Conservation (phyloP, 345 rosid species). For the Linum lewisii region DNA sequence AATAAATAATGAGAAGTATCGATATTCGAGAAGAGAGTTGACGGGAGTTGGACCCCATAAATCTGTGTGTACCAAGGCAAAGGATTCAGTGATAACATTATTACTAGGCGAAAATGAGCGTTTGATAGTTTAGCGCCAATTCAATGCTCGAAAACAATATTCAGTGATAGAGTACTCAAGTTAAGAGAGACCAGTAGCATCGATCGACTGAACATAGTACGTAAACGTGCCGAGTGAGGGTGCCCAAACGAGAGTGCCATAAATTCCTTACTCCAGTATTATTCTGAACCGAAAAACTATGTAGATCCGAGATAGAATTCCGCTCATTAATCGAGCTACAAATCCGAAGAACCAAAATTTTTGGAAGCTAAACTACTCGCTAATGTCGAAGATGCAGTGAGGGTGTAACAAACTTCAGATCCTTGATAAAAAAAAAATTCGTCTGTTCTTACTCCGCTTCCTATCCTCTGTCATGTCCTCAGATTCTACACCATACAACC, state of each 20-base stretch:
- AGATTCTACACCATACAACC: not conserved
- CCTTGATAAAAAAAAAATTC: not conserved
- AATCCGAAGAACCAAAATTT: no score
- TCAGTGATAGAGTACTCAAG: not conserved
- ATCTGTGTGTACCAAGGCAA: not conserved
- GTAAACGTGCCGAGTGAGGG: no score
- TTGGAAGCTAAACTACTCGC: not conserved
- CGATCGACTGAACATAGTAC: no score
- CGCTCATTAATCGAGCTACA: no score
- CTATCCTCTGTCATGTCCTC: not conserved
- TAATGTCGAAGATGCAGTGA: not conserved
- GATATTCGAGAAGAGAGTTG: not conserved
- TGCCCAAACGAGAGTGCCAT: no score
- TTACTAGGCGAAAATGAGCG: not conserved
- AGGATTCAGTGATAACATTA: not conserved
- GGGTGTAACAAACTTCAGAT: not conserved
- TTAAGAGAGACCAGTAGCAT: not conserved
- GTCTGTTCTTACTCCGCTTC: not conserved
- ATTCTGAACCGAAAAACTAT: no score
- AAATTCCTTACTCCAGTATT: no score
- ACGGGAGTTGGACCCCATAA: not conserved
- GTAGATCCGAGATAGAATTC: no score
- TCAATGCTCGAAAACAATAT: not conserved
- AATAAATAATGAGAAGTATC: no score
- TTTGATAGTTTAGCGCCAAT: not conserved